Conservation (phyloP, 1,284 basidiomycete species). For the Jaminaea rosea region DNA sequence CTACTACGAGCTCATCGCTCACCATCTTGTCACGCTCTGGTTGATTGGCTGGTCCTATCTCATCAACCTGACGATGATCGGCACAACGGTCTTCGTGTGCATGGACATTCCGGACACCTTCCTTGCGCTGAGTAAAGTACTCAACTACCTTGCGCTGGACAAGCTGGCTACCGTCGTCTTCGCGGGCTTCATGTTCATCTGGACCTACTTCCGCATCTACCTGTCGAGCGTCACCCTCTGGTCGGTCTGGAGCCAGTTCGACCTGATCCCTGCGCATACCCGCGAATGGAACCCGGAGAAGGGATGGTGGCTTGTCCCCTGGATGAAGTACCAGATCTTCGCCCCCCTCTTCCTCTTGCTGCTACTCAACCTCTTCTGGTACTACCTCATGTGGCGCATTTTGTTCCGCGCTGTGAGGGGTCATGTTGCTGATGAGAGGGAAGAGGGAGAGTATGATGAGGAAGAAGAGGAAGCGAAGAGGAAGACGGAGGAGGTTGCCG, state of each 20-base stretch:
- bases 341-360: slow-evolving; percentile 41
- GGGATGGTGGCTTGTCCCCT: slow-evolving; percentile 40
- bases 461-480: slow-evolving; percentile 24
- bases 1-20: slow-evolving; percentile 69
- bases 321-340: slow-evolving; percentile 41
- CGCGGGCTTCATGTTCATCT: slow-evolving; percentile 37
- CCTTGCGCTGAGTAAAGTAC: slow-evolving; percentile 52
- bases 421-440: slow-evolving; percentile 25
- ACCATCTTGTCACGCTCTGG: slow-evolving; percentile 90
- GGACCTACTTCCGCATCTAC: slow-evolving; percentile 82
- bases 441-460: slow-evolving; percentile 41
- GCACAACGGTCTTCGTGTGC: slow-evolving; percentile 84
- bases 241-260: slow-evolving; percentile 75
- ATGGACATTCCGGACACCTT: slow-evolving; percentile 93
- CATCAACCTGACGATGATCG: slow-evolving; percentile 64
- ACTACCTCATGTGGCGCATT: slow-evolving; percentile 42
- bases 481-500: slow-evolving; percentile 2
- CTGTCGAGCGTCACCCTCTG: slow-evolving; percentile 77
- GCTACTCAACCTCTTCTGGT: slow-evolving; percentile 44
- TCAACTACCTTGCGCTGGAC: slow-evolving; percentile 43
- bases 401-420: slow-evolving; percentile 31
- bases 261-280: slow-evolving; percentile 56
- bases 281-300: slow-evolving; percentile 33
- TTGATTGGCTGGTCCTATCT: slow-evolving; percentile 62
- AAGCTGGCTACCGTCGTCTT: slow-evolving; percentile 26